Percentiles rank a stretch among this genome's conserved stretches.
These are phyloP conservation scores for Boletus edulis DNA, from an alignment of 768 basidiomycete species.

Conservation along the genomic window DNA sequence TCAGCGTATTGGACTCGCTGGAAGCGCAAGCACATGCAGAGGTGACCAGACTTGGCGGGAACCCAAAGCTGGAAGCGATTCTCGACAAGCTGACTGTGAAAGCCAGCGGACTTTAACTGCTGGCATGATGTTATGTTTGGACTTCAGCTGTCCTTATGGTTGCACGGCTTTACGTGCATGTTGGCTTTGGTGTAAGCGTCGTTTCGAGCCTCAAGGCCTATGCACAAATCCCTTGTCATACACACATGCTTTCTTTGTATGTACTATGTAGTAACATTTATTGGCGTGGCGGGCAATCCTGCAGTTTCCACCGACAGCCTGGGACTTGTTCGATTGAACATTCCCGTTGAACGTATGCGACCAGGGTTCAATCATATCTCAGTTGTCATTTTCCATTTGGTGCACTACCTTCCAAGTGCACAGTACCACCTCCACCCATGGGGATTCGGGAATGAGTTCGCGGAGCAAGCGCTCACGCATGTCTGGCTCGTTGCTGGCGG, in stretches of 20 bases:
- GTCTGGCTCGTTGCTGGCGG: neutral
- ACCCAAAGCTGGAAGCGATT: slow-evolving; percentile 55
- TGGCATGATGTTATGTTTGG: neutral
- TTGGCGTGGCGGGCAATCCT: too few relatives aligned
- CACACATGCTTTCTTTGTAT: too few relatives aligned
- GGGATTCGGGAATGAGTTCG: neutral
- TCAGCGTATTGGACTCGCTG: slow-evolving; percentile 61
- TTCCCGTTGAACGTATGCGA: neutral
- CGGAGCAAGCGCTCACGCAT: neutral
- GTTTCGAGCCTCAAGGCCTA: neutral
- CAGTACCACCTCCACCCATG: too few relatives aligned
- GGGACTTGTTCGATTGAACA: neutral
- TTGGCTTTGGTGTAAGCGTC: neutral
- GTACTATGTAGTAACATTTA: too few relatives aligned
- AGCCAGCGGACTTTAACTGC: neutral
- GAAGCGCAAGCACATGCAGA: slow-evolving; percentile 68
- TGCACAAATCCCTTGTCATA: neutral
- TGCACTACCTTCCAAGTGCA: neutral
- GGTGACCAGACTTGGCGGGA: slow-evolving; percentile 75
- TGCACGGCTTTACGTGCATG: neutral
- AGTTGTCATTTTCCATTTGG: too few relatives aligned
- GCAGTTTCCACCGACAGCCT: too few relatives aligned
- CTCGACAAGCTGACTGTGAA: slow-evolving; percentile 47
- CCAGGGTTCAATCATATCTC: neutral
- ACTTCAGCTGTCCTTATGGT: neutral